Base-by-base conservation (phyloP, 148 eudicot species). In the Camellia granthamiana region DNA sequence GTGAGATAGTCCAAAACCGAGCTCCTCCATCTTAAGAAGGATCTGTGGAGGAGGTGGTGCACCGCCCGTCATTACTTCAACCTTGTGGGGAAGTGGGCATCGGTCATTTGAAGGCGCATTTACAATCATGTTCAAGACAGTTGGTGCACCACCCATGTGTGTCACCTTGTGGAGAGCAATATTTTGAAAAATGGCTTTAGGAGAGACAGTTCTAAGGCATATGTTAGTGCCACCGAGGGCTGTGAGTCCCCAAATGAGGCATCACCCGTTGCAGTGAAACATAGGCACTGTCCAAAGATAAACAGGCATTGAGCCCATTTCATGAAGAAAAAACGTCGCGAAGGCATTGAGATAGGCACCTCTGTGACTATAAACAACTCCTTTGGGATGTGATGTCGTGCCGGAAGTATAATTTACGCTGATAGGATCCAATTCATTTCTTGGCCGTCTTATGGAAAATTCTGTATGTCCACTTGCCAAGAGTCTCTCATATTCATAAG, bases 1-100 rank as follows among this genome's bases (percentile, higher is more conserved):
- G 3, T 88, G 90, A 21, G 77, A 77, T 13, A 88, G 81, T 0
- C 77, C 13, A 30, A 88, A 85, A 56, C 90, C 90, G 49, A 88
- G 52, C 60, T 84, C 84, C 72, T 88, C 90, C 81, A 86, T 88
- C 72, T 70, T 58, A 41, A 83, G 59, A 76, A 85, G 42, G 72
- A 87, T 72, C 69, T 54, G 77, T 78, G 90, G 90, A 65, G 84
- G 84, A 0, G 84, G 84, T 3, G 84, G 81, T 16, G 84, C 51
- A 7, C 84, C 84, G 0, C 84, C 84, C 1, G 84, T 82, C 77
- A 82, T 63, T 19, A 82, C 73, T 14, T 77, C 73, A 4, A 82
- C 84, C 77, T 78, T 82, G 63, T 82, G 84, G 1, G 84, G 72
- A 72, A 82, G 81, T 7, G 72, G 72, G 23, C 18, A 77, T 10